Base-by-base conservation (phyloP, 805 yeast species). In the Ogataea methanolica region DNA sequence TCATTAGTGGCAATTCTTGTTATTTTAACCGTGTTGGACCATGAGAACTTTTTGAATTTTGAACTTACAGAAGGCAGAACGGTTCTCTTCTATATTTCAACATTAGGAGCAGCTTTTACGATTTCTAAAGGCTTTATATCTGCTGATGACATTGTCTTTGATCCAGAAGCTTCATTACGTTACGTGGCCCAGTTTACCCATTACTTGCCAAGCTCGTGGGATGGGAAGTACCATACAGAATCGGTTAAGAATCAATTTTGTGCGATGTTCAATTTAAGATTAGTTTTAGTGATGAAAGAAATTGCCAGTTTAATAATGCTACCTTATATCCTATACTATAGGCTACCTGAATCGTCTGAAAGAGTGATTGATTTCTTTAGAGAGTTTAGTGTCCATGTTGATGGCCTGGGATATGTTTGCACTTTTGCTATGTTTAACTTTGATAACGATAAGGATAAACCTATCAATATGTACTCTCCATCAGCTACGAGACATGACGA, bases 361-460 rank as follows among this genome's bases (percentile, higher is more conserved):
- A 74, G 80, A 26, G 85, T 94, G 40, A 79, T 94, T 33, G 98
- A 94, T 61, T 94, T 94, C 60, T 88, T 92, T 65, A 71, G 98
- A 47, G 97, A 92, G 49, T 85, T 80, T 55, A 83, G 96, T 12
- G 83, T 90, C 12, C 94, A 92, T 63, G 88, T 91, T 42, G 97
- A 91, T 68, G 98, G 97, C 0, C 71, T 94, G 37, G 99, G 99
- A 0, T 85, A 91, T 60, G 96, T 94, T 36, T 92, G 98, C 61
- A 83, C 88, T 31, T 89, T 84, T 73, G 98, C 98, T 2, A 88
- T 88, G 83, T 94, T 94, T 67, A 85, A 88, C 55, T 80, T 85
- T 52, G 90, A 83, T 51, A 80, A 79, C 53, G 74, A 76, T 50
- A 52, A 75, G 68, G 75, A 58, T 38, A 62, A 57, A 39, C 58